These are phyloP conservation scores for Echites panduratus DNA, from an alignment of 257 asterid species.

Conservation along the genomic window DNA sequence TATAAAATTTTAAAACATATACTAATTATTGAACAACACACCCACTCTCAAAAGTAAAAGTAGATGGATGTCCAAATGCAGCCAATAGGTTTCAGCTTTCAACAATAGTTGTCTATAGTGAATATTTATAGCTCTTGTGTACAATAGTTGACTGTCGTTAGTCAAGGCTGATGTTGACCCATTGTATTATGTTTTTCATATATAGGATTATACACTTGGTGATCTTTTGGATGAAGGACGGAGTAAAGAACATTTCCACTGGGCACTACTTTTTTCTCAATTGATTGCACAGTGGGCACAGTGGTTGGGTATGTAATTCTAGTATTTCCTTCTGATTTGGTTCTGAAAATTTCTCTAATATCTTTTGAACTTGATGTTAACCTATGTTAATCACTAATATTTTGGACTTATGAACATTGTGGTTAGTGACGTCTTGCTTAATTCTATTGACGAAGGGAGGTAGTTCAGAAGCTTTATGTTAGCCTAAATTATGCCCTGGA, in stretches of 20 bases:
- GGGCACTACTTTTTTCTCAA: slow-evolving; percentile 70
- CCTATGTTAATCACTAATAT: not conserved
- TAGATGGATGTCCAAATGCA: not conserved
- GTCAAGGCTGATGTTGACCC: not conserved
- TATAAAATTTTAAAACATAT: no score
- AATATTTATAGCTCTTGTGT: not conserved
- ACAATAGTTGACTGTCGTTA: not conserved
- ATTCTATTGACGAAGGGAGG: not conserved
- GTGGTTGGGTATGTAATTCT: slow-evolving; percentile 65
- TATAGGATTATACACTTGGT: slow-evolving; percentile 40
- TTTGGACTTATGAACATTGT: not conserved
- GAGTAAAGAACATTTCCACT: slow-evolving; percentile 54
- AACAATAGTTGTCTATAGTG: not conserved
- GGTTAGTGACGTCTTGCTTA: not conserved
- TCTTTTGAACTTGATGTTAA: not conserved
- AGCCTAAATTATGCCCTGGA: not conserved
- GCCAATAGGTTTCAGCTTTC: not conserved
- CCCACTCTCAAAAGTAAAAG: no score
- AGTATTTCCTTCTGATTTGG: not conserved
- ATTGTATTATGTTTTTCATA: slow-evolving; percentile 7
- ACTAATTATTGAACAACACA: no score
- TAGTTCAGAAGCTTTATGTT: not conserved
- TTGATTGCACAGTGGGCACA: slow-evolving; percentile 96
- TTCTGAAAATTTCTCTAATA: not conserved
- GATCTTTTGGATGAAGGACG: slow-evolving; percentile 65